phyloP scores from a whole-genome alignment of 345 rosid genomes.

The Cardiospermum halicacabum region DNA sequence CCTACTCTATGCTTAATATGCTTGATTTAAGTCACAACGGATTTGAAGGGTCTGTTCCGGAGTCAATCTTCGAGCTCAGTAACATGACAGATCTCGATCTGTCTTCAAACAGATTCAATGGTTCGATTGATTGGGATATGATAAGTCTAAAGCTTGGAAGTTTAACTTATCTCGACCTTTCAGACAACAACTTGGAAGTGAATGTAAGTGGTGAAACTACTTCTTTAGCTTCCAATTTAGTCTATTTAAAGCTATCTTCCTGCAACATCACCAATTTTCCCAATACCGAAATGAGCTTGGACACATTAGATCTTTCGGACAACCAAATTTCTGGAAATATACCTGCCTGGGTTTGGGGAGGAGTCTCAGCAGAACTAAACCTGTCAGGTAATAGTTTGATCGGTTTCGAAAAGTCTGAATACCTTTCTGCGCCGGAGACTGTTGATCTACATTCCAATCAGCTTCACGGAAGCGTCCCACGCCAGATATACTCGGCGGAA shows the following conservation, averaged over 20 bases:
- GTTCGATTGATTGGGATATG: conserved; percentile 14
- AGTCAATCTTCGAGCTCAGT: conserved; percentile 1
- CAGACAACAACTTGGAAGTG: conserved; percentile 28
- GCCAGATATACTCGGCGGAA: no score
- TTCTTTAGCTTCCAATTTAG: conserved; percentile 9
- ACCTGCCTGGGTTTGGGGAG: conserved; percentile 43
- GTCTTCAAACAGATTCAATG: conserved; percentile 42
- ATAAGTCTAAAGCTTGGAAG: conserved; percentile 19
- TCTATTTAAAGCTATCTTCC: conserved; percentile 36
- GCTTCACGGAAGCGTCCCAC: conserved; percentile 27
- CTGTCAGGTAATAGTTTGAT: conserved; percentile 16
- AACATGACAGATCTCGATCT: conserved; percentile 25
- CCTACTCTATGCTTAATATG: conserved; percentile 11
- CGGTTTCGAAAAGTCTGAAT: conserved; percentile 14
- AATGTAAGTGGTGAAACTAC: not conserved
- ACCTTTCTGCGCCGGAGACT: no score
- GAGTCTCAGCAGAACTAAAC: not conserved
- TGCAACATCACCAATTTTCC: conserved; percentile 38
- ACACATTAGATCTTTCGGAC: conserved; percentile 32
- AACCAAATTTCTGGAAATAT: conserved; percentile 34
- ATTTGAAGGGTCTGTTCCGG: conserved; percentile 28
- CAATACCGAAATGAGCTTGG: conserved; percentile 1
- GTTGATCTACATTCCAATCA: conserved; percentile 28
- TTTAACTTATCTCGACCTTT: conserved; percentile 34
- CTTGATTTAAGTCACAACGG: conserved; percentile 38